phyloP scores from a whole-genome alignment of 2,329 filamentous ascomycete genomes.

The Cytospora piceicola region DNA sequence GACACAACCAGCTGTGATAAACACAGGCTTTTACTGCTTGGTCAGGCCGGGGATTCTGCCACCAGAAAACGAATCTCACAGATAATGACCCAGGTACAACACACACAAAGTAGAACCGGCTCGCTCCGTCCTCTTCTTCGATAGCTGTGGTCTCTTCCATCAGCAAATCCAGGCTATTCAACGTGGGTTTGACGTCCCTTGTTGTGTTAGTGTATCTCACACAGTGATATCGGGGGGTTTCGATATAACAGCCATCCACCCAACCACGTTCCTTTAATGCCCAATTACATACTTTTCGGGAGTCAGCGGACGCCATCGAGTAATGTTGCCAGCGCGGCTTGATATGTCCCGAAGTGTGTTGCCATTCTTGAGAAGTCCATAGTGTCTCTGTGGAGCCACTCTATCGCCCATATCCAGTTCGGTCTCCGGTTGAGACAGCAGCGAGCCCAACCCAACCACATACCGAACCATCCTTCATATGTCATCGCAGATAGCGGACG shows the following conservation, averaged over 20 bases:
- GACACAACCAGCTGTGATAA: neutral
- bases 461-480: too few relatives aligned
- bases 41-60: neutral
- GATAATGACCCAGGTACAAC: neutral
- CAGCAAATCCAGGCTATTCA: neutral
- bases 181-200: neutral
- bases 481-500: neutral
- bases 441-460: neutral
- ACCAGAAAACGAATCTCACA: neutral
- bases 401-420: neutral
- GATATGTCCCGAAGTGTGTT: neutral
- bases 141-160: neutral
- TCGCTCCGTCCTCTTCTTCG: neutral
- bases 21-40: neutral
- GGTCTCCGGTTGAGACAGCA: neutral
- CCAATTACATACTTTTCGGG: neutral
- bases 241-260: neutral
- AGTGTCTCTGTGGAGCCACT: neutral
- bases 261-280: neutral
- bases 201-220: neutral
- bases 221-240: neutral
- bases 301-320: neutral
- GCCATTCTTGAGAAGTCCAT: neutral
- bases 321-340: neutral
- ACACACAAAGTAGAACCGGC: neutral